These are phyloP conservation scores for Raphanus sativus DNA, from an alignment of 345 rosid species.

Conservation along the genomic window DNA sequence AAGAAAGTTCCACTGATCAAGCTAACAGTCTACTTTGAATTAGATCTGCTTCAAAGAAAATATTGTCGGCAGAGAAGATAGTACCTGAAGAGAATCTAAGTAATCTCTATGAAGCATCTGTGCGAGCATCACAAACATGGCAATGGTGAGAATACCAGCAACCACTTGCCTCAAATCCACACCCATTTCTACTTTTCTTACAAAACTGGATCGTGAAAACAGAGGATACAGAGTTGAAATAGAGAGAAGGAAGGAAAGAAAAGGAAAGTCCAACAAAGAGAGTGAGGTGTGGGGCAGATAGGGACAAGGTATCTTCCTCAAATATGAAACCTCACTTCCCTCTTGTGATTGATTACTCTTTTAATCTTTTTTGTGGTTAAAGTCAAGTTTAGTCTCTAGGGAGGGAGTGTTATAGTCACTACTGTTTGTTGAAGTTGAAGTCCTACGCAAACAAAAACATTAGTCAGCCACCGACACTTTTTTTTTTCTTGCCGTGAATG, in stretches of 20 bases:
- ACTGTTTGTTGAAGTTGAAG: constrained; percentile 26
- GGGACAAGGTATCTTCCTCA: constrained; percentile 39
- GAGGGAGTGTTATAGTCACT: constrained; percentile 32
- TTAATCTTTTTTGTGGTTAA: constrained; percentile 13
- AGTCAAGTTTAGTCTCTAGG: background rate
- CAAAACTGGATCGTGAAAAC: background rate
- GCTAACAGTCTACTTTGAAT: background rate
- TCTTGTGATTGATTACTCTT: background rate
- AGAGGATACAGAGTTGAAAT: background rate
- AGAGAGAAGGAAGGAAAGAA: background rate
- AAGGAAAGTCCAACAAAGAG: constrained; percentile 28
- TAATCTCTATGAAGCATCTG: constrained; percentile 97
- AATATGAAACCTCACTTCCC: constrained; percentile 29
- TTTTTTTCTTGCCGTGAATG: constrained; percentile 13
- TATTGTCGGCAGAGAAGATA: constrained; percentile 35
- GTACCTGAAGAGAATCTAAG: constrained; percentile 68
- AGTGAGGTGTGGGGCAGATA: constrained; percentile 28
- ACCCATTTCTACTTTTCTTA: constrained; percentile 51
- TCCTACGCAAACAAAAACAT: constrained; percentile 18
- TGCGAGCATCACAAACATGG: constrained; percentile 98
- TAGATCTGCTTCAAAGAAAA: constrained; percentile 29
- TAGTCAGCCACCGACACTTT: constrained; percentile 41
- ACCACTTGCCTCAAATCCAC: constrained; percentile 94
- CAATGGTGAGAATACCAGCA: constrained; percentile 83
- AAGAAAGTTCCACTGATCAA: background rate